Base-by-base conservation (phyloP, 176 grass and related monocot species). In the Oryza longistaminata region DNA sequence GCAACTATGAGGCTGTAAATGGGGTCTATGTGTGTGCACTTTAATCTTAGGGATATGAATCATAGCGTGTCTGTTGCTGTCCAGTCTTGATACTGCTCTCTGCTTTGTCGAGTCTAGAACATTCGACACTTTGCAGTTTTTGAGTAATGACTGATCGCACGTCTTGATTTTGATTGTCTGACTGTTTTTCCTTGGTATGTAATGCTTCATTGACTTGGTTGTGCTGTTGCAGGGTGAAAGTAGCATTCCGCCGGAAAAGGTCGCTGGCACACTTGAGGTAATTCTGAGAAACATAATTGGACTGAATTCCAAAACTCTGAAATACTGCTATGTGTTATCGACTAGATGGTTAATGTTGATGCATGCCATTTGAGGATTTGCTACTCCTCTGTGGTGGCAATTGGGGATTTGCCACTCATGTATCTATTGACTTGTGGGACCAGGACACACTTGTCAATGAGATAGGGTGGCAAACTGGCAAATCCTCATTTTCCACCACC, bases 231-330 rank as follows among this genome's bases (percentile, higher is more conserved):
- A 97, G 95, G 95, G 95, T 86, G 89, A 97, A 88, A 94, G 92
- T 83, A 87, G 90, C 78, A 70, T 91, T 60, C 90, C 92, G 25
- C 26, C 84, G 0, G 92, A 87, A 3, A 46, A 58, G 65, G 82
- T 74, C 13, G 90, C 92, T 58, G 95, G 95, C 58, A 93, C 92
- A 21, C 90, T 97, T 68, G 88, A 97, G 95, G 95, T 97, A 91
- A 76, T 83, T 74, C 62, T 31, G 66, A 40, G 2, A 34, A 83
- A 55, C 13, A 87, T 2, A 24, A 43, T 8, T 37, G 26, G 2
- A 55, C 6, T 31, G 33, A n/a, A 49, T 67, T 42, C 43, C 21
- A 2, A 26, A 64, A 60, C 26, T 43, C 39, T 16, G 8, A 43
- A n/a, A 76, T 70, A 62, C 4, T 37, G 11, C 11, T 75, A 4